Evolutionary conservation across 179 eudicot species (phyloP).

Genomic region (Nepenthes alata): DNA sequence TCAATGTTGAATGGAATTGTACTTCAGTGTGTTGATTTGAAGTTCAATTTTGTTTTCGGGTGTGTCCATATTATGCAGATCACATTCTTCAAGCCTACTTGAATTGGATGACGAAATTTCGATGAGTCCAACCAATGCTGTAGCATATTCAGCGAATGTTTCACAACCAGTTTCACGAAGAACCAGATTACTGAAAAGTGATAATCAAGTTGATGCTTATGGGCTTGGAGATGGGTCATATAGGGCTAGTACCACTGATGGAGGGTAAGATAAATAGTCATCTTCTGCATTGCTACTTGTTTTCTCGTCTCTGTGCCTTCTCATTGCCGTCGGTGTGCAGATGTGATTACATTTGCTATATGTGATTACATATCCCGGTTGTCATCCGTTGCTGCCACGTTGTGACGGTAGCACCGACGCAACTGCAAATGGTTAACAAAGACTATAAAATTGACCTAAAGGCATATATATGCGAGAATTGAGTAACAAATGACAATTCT

Average conservation of each 20-base stretch:
- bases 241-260: slow-evolving; percentile 38
- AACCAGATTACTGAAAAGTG: slow-evolving; percentile 63
- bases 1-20: no score
- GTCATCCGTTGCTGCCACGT: no score
- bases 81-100: slow-evolving; percentile 46
- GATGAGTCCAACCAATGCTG: slow-evolving; percentile 27
- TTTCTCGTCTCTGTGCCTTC: slow-evolving; percentile 1
- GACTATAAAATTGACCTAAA: no score
- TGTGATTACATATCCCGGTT: no score
- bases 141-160: slow-evolving; percentile 40
- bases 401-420: no score
- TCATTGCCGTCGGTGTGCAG: neutral
- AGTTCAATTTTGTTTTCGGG: neutral
- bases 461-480: no score
- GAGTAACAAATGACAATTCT: no score
- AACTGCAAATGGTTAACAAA: no score
- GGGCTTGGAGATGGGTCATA: slow-evolving; percentile 37
- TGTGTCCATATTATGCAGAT: slow-evolving; percentile 32
- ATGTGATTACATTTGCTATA: neutral
- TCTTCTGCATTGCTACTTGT: neutral
- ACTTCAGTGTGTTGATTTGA: no score
- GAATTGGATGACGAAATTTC: slow-evolving; percentile 72
- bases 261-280: slow-evolving; percentile 32
- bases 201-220: slow-evolving; percentile 40
- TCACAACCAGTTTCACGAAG: slow-evolving; percentile 72